Base-by-base conservation (phyloP, 441 rosid genomes). In the Omphalea diandra region DNA sequence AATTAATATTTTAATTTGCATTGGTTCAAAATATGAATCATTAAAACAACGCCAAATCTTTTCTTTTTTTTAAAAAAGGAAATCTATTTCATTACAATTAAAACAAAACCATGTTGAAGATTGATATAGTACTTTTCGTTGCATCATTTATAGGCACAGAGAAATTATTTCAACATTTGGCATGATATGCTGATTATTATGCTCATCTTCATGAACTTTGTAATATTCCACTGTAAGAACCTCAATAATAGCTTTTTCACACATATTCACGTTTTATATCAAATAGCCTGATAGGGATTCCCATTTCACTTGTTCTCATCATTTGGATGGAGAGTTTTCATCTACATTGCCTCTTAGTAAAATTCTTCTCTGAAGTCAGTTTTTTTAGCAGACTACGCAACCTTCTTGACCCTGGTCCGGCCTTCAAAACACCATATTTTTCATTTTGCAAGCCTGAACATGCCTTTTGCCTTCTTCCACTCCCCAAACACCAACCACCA, bases 361-460 rank as follows among this genome's bases (percentile, higher is more conserved):
- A 87, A 76, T 72, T 88, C 74, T 67, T 88, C 38, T 78, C 56
- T 6, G 84, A 79, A 73, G 84, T 17, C 55, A 86, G 44, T 77
- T 81, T 91, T 9, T 81, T 52, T 40, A 94, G 75, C 77, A 91
- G 70, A 80, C 74, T 78, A 81, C 80, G 83, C 74, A 94, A 65
- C 73, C 90, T 85, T 80, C 86, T 88, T 31, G 93, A 87, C 20
- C 98, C 98, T 0, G 86, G 82, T 62, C 96, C 97, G 7, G 92
- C 90, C 67, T 76, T 82, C 75, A 87, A 57, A 57, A 76, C 71
- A 33, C 91, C 87, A 69, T 79, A 79, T 24, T 71, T 81, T 65
- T 57, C 70, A 20, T 59, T 55, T 9, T 67, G 72, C 65, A 76
- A 52, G 18, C 72, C 75, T 20, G 67, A 67, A 72, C 91, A 84